phyloP scores from a whole-genome alignment of 1,284 basidiomycete genomes.

The Microbotryomycetes sp. region DNA sequence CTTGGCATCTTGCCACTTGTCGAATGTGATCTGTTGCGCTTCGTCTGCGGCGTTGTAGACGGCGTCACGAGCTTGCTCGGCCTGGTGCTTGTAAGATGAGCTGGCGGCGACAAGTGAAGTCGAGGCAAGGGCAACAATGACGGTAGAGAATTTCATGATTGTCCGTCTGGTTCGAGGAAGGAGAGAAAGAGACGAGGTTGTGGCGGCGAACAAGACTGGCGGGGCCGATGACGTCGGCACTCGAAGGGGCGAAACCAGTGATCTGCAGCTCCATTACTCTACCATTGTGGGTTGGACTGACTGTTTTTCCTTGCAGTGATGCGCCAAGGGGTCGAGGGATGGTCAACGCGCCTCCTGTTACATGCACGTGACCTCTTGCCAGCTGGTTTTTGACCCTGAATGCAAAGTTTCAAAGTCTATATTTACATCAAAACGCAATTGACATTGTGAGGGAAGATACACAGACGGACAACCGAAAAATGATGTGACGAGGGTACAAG shows the following conservation, averaged over 20 bases:
- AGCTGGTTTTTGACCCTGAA: too few relatives aligned
- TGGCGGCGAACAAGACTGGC: neutral
- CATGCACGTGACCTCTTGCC: too few relatives aligned
- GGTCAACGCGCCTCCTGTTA: too few relatives aligned
- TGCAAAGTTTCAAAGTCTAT: too few relatives aligned
- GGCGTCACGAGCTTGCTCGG: neutral
- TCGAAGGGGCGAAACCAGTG: neutral
- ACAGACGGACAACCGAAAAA: too few relatives aligned
- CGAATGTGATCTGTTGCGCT: neutral
- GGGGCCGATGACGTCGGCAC: neutral
- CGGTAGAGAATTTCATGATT: neutral
- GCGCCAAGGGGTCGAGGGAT: too few relatives aligned
- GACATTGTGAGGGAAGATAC: too few relatives aligned
- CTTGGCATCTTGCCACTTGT: neutral
- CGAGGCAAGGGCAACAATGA: neutral
- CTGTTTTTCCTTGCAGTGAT: too few relatives aligned
- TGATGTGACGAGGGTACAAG: too few relatives aligned
- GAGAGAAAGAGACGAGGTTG: neutral
- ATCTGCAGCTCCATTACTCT: too few relatives aligned
- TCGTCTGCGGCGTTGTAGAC: neutral
- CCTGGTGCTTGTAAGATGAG: neutral
- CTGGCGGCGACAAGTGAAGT: neutral
- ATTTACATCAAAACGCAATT: too few relatives aligned
- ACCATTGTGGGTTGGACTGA: too few relatives aligned
- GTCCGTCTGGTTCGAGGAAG: neutral